Conservation (phyloP, 2,329 filamentous ascomycete species). For the Epichloe hybrida region DNA sequence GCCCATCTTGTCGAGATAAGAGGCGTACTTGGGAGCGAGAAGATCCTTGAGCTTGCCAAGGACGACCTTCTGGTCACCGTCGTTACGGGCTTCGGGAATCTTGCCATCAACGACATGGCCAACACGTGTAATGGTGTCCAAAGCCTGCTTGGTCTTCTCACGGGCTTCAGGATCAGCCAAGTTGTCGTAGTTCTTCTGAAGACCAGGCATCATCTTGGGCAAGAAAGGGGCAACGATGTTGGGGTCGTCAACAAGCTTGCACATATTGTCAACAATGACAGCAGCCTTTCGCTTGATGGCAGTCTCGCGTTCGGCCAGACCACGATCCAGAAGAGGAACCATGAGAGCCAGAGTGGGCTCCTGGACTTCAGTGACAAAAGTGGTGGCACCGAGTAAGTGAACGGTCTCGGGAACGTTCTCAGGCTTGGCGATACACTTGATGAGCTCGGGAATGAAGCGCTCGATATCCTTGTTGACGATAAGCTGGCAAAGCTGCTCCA, state of each 20-base stretch:
- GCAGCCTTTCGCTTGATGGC: conserved; percentile 99
- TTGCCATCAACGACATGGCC: conserved; percentile 88
- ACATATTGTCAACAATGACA: conserved; percentile 99
- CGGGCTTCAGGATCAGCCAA: conserved; percentile 95
- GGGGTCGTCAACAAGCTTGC: conserved; percentile 99
- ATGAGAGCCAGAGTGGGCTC: conserved; percentile 97
- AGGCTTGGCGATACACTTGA: conserved; percentile 99
- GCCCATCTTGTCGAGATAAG: conserved; percentile 54
- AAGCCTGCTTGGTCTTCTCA: conserved; percentile 98
- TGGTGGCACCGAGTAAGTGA: conserved; percentile 97
- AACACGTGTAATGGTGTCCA: conserved; percentile 87
- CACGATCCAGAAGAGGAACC: conserved; percentile 98
- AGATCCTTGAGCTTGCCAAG: conserved; percentile 60
- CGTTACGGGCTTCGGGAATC: conserved; percentile 82
- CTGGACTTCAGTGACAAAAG: conserved; percentile 98
- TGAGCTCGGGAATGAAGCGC: conserved; percentile 97
- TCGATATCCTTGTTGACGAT: conserved; percentile 99
- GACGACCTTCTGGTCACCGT: conserved; percentile 71
- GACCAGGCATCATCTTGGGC: conserved; percentile 96
- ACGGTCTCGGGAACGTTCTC: conserved; percentile 98
- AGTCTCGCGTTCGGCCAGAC: conserved; percentile 94
- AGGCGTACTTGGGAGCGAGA: conserved; percentile 37
- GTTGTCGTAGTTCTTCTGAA: conserved; percentile 93
- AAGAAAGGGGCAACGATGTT: conserved; percentile 98
- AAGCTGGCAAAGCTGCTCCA: conserved; percentile 93